A percentile compares a stretch with the other conserved stretches of the same genome.
Conservation (phyloP, 768 basidiomycete genomes). For the Phaffia tasmanica region DNA sequence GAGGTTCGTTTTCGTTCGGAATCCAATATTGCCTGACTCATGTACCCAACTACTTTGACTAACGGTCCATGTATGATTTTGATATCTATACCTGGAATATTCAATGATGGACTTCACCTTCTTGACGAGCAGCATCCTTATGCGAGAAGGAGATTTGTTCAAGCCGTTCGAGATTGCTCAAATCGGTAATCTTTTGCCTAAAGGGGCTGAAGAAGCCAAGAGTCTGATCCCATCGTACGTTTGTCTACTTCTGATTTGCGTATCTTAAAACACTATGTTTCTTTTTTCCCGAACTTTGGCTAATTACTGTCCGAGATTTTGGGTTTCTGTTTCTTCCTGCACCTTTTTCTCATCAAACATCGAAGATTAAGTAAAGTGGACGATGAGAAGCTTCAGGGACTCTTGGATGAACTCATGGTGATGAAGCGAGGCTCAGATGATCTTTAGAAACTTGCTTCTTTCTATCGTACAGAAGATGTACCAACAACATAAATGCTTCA, state of each 20-base stretch:
- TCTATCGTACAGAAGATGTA: no score
- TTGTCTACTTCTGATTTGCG: background rate
- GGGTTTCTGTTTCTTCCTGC: background rate
- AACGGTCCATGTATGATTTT: no score
- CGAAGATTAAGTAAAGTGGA: conserved; percentile 72
- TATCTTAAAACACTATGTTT: background rate
- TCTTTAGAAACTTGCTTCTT: no score
- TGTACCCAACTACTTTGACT: no score
- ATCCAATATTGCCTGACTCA: no score
- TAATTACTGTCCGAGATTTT: background rate
- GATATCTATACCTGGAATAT: no score
- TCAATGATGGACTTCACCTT: background rate
- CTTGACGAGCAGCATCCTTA: conserved; percentile 49
- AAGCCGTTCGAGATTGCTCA: conserved; percentile 89
- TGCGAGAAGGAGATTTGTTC: conserved; percentile 57
- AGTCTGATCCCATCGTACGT: conserved; percentile 74
- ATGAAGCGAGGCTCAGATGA: conserved; percentile 47
- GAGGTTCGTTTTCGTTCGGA: no score
- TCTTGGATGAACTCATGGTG: conserved; percentile 78
- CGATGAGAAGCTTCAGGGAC: conserved; percentile 68
- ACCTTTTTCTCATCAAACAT: background rate
- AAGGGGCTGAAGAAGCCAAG: conserved; percentile 79
- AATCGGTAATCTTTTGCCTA: conserved; percentile 81
- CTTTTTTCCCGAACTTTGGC: background rate
- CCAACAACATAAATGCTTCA: no score